These are phyloP conservation scores for Gynostemma pentaphyllum DNA, from an alignment of 306 rosid species.

Conservation along the genomic window DNA sequence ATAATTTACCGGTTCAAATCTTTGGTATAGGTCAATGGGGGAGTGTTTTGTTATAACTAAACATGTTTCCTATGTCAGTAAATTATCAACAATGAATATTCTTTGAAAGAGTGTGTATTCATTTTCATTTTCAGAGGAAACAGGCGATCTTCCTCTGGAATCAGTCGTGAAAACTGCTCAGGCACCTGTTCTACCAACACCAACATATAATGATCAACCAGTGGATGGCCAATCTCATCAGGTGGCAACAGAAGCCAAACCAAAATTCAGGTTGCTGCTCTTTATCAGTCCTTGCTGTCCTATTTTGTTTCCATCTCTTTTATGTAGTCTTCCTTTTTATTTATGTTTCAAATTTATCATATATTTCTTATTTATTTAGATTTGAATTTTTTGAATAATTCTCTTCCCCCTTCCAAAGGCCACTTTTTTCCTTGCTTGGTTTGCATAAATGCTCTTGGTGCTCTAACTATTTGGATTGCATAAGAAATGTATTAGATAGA, in stretches of 20 bases:
- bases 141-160: slow-evolving; percentile 13
- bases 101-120: not conserved
- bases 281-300: slow-evolving; percentile 2
- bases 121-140: slow-evolving; percentile 52
- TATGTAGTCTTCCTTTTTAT: not conserved
- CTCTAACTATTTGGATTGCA: not conserved
- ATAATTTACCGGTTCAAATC: slow-evolving; percentile 4
- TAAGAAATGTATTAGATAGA: not conserved
- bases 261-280: slow-evolving; percentile 54
- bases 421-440: not conserved
- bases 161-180: slow-evolving; percentile 20
- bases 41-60: not conserved
- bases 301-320: not conserved
- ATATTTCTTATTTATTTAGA: too few relatives aligned
- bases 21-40: not conserved
- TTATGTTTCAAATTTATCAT: too few relatives aligned
- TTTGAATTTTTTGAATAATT: too few relatives aligned
- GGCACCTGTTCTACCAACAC: slow-evolving; percentile 12
- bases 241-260: slow-evolving; percentile 32
- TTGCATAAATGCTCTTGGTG: not conserved
- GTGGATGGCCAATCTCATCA: slow-evolving; percentile 17
- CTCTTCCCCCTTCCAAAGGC: too few relatives aligned
- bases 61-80: not conserved
- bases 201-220: slow-evolving; percentile 23
- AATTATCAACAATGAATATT: not conserved